Evolutionary conservation across 192 early-diverging fungal genomes (phyloP).

Genomic region (Gamsiella multidivaricata): DNA sequence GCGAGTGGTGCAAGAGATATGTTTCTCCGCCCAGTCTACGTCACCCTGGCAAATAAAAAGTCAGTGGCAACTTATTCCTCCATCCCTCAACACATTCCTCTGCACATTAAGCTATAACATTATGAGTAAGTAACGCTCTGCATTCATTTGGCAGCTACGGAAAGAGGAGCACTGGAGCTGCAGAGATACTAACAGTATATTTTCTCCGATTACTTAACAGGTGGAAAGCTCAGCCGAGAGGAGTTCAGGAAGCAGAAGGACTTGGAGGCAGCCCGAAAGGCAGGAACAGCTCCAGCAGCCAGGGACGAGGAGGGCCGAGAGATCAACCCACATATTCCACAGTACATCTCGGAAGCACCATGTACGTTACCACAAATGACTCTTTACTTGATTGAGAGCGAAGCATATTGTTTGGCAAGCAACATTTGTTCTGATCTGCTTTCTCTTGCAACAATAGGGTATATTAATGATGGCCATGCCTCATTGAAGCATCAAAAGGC

Average conservation of each 20-base stretch:
- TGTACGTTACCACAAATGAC: slow-evolving; percentile 60
- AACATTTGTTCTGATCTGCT: neutral
- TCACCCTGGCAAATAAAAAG: no score
- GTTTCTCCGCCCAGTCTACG: no score
- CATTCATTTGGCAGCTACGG: no score
- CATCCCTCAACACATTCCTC: no score
- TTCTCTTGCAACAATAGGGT: slow-evolving; percentile 55
- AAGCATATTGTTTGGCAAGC: neutral
- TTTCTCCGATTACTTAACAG: slow-evolving; percentile 8
- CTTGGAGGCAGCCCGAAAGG: slow-evolving; percentile 95
- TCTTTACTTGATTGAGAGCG: no score
- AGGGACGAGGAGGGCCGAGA: slow-evolving; percentile 88
- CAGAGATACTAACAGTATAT: neutral
- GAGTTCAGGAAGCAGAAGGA: slow-evolving; percentile 96
- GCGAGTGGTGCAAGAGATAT: no score
- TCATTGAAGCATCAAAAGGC: slow-evolving; percentile 91
- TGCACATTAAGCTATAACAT: no score
- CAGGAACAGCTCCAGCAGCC: slow-evolving; percentile 88
- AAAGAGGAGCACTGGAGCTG: no score
- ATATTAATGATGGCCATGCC: slow-evolving; percentile 80
- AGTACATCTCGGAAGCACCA: slow-evolving; percentile 95
- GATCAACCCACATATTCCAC: slow-evolving; percentile 99
- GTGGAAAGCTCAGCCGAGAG: slow-evolving; percentile 87
- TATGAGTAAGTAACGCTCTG: slow-evolving; percentile 38
- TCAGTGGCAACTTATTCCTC: neutral